phyloP scores from a whole-genome alignment of 1,139 yeast species.

The Geotrichum reessii region DNA sequence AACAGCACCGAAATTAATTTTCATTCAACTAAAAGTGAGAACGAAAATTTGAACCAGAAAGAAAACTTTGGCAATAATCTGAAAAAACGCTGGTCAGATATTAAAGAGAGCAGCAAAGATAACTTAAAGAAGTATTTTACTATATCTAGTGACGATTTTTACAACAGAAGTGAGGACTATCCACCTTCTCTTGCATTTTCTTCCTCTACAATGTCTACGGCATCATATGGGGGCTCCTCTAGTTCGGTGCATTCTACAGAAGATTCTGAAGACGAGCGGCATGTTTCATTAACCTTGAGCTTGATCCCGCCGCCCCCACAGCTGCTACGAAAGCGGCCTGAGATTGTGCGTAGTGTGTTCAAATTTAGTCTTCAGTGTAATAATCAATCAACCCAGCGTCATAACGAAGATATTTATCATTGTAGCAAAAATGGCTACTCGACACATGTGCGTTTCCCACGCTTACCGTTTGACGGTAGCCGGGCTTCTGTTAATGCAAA shows the following conservation, averaged over 20 bases:
- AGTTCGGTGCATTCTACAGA: constrained; percentile 17
- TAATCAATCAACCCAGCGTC: constrained; percentile 21
- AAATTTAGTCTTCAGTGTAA: constrained; percentile 28
- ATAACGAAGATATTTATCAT: not conserved
- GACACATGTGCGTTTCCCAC: constrained; percentile 17
- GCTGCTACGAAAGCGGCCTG: constrained; percentile 29
- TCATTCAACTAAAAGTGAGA: not conserved
- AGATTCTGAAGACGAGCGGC: not conserved
- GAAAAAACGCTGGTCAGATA: constrained; percentile 5
- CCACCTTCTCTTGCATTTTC: constrained; percentile 14
- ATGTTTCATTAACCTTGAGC: constrained; percentile 28
- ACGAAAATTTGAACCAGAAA: not conserved
- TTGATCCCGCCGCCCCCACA: constrained; percentile 34
- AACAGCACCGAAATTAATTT: constrained; percentile 18
- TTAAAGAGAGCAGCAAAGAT: constrained; percentile 2
- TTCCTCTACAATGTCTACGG: constrained; percentile 19
- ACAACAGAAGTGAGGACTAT: not conserved
- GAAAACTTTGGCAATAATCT: not conserved
- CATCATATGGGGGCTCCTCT: constrained; percentile 20
- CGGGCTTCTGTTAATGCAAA: not conserved
- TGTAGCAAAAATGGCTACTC: not conserved
- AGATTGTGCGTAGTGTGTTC: constrained; percentile 26
- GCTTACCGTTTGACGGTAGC: constrained; percentile 26
- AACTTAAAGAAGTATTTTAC: not conserved
- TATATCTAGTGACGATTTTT: not conserved